These are phyloP conservation scores for Mycena crocata DNA, from an alignment of 768 basidiomycete species.

Conservation along the genomic window DNA sequence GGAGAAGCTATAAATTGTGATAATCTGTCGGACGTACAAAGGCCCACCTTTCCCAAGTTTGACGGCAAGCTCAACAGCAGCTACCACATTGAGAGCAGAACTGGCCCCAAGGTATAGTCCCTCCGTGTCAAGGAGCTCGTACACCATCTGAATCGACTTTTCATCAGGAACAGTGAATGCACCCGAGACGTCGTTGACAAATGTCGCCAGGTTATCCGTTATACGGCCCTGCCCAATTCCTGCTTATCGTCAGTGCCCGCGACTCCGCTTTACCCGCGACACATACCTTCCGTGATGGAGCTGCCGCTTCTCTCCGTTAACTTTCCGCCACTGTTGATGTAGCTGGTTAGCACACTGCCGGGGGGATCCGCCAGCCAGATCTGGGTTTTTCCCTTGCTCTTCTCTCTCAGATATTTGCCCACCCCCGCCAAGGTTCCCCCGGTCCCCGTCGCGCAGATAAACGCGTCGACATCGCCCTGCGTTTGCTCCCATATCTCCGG, in stretches of 20 bases:
- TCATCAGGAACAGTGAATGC: constrained; percentile 89
- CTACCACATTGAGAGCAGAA: constrained; percentile 94
- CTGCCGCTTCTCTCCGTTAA: constrained; percentile 83
- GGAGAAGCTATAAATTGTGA: constrained; percentile 9
- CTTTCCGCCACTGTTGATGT: constrained; percentile 83
- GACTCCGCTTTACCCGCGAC: neutral
- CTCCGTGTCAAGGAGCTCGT: constrained; percentile 90
- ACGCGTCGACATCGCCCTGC: constrained; percentile 83
- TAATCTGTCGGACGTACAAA: neutral
- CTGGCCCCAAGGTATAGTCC: constrained; percentile 96
- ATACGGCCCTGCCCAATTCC: constrained; percentile 98
- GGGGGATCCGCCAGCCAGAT: constrained; percentile 98
- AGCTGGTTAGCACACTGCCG: constrained; percentile 90
- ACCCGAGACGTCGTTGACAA: constrained; percentile 82
- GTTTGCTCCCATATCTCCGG: constrained; percentile 98
- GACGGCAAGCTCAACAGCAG: constrained; percentile 88
- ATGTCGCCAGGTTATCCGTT: constrained; percentile 89
- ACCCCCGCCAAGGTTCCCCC: constrained; percentile 95
- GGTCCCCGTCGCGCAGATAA: constrained; percentile 94
- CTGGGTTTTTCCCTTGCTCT: constrained; percentile 80
- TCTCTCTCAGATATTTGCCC: constrained; percentile 87
- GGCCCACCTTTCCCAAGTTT: constrained; percentile 82
- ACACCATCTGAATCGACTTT: constrained; percentile 93
- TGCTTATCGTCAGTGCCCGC: constrained; percentile 44
- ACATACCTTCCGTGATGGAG: constrained; percentile 90